Evolutionary conservation across 2,329 filamentous ascomycete genomes (phyloP), one percentile per base, ranked within the genome.

Genomic region (Ampelomyces quisqualis): DNA sequence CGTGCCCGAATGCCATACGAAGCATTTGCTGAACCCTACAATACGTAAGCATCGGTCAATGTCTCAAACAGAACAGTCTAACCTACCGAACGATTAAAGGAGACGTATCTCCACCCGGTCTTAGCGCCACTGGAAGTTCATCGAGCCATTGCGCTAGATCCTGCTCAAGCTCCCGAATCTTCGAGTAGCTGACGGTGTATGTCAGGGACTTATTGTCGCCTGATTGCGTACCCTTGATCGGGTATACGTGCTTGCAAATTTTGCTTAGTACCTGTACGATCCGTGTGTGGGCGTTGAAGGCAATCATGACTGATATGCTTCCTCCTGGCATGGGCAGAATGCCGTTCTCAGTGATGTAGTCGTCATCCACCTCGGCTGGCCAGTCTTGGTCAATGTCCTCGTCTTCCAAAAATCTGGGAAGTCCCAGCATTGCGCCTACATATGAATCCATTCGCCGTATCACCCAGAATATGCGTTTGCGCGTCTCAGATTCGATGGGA

Each of bases 1-100:
- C 85, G 58, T 91, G 86, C 2, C 85, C 86, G 62, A 87, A 91
- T n/a, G 84, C 80, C 67, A 93, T 84, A 23, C 87, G 78, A 14
- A 93, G 73, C 17, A 90, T 73, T 49, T 90, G 88, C 45, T 88
- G 86, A n/a, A 77, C 72, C 38, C 79, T 79, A 45, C 3, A 34
- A 4, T 45, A 38, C 5, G 40, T 49, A 30, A 56, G 37, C 7
- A 38, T 19, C n/a, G 2, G 7, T 19, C 20, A 19, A 24, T 13
- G 7, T 7, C 4, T 14, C 2, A 14, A 7, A 11, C 20, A n/a
- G 19, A 15, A 15, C 11, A 6, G 7, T n/a, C n/a, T n/a, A n/a
- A 67, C 79, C 73, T 77, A 88, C 88, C 88, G 79, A 55, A 90
- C 79, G 17, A 90, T 79, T 57, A 90, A 83, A 22, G 84, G 79